Percentiles rank a stretch among this genome's conserved stretches.
Conservation (phyloP, 495 filamentous ascomycete genomes). For the Annulohypoxylon nitens region DNA sequence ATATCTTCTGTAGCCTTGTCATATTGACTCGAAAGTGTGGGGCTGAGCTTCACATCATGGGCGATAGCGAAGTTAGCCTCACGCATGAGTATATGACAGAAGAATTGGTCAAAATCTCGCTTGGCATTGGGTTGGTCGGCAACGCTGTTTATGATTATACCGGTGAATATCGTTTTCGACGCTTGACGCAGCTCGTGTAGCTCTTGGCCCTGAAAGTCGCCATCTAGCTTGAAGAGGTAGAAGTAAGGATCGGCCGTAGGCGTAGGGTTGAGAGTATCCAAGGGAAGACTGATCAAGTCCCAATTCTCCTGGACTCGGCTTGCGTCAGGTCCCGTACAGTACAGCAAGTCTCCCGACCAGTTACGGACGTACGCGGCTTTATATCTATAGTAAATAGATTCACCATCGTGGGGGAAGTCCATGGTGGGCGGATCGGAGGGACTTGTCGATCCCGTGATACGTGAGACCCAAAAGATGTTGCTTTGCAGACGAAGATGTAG, state of each 20-base stretch:
- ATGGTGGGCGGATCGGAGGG: not conserved
- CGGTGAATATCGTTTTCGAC: constrained; percentile 5
- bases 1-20: constrained; percentile 33
- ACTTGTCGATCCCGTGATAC: constrained; percentile 1
- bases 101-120: constrained; percentile 29
- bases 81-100: constrained; percentile 21
- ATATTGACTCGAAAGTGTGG: not conserved
- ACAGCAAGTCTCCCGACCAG: constrained; percentile 13
- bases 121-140: not conserved
- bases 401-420: constrained; percentile 34
- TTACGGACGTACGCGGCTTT: constrained; percentile 32
- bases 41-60: not conserved
- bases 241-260: not conserved
- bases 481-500: not conserved
- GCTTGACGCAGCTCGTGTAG: constrained; percentile 18
- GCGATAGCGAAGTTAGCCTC: constrained; percentile 28
- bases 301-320: constrained; percentile 15
- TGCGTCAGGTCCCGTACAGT: constrained; percentile 31
- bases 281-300: constrained; percentile 1
- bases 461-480: not conserved
- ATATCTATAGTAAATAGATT: constrained; percentile 42
- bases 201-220: constrained; percentile 9
- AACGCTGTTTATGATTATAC: constrained; percentile 24
- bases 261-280: not conserved
- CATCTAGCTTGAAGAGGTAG: constrained; percentile 2